These are phyloP conservation scores for Limonium bicolor DNA, from an alignment of 148 eudicot species.

Conservation along the genomic window DNA sequence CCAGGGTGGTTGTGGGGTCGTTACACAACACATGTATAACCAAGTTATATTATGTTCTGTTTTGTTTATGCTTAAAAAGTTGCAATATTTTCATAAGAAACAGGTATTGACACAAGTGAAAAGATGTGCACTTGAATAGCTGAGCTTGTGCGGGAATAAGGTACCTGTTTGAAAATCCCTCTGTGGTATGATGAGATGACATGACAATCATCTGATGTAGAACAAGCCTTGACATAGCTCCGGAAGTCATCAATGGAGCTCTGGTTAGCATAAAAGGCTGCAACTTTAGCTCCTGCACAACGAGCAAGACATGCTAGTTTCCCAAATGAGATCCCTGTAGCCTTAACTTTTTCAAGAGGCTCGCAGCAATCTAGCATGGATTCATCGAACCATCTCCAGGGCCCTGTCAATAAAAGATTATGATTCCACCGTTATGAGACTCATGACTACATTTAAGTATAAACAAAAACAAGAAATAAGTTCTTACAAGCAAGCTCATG, in stretches of 20 bases:
- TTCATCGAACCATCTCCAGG: constrained; percentile 51
- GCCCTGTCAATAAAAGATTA: constrained; percentile 21
- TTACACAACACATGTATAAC: too few relatives aligned
- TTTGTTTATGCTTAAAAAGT: too few relatives aligned
- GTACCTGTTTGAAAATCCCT: constrained; percentile 25
- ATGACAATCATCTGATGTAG: constrained; percentile 27
- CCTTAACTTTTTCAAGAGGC: constrained; percentile 32
- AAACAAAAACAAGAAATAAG: too few relatives aligned
- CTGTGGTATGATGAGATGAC: constrained; percentile 33
- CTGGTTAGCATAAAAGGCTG: constrained; percentile 26
- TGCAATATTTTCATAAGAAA: too few relatives aligned
- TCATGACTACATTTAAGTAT: too few relatives aligned
- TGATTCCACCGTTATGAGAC: too few relatives aligned
- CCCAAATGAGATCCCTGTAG: constrained; percentile 27
- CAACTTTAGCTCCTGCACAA: constrained; percentile 37
- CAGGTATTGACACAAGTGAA: too few relatives aligned
- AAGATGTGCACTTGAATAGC: too few relatives aligned
- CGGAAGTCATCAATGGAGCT: constrained; percentile 20
- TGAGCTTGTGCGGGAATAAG: too few relatives aligned
- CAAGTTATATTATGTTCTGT: too few relatives aligned
- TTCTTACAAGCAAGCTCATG: too few relatives aligned
- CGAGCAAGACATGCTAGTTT: constrained; percentile 37
- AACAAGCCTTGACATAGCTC: constrained; percentile 17
- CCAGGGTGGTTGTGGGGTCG: too few relatives aligned
- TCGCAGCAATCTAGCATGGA: constrained; percentile 45